phyloP scores from a whole-genome alignment of 495 filamentous ascomycete genomes.

The Aspergillus asperescens region DNA sequence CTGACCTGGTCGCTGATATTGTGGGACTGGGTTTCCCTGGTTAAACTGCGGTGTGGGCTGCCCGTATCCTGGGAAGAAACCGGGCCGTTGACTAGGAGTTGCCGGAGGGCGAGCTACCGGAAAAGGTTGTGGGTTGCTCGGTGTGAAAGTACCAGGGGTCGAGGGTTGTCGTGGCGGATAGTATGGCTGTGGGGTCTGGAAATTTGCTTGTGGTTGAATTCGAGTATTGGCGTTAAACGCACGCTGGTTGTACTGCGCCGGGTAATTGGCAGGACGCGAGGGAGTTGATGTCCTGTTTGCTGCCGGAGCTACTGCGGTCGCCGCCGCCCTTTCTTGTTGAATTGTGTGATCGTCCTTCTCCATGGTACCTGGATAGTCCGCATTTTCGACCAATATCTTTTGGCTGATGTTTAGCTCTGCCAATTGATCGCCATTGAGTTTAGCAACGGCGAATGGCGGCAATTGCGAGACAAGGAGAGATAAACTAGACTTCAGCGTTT shows the following conservation, averaged over 20 bases:
- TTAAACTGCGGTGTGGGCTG: constrained; percentile 36
- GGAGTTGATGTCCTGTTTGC: constrained; percentile 34
- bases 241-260: constrained; percentile 37
- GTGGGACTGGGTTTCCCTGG: constrained; percentile 32
- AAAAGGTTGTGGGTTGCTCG: constrained; percentile 31
- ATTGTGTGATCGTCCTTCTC: constrained; percentile 69
- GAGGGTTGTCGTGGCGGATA: constrained; percentile 39
- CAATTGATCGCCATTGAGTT: constrained; percentile 77
- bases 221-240: constrained; percentile 30
- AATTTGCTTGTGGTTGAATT: constrained; percentile 27
- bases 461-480: constrained; percentile 64
- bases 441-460: constrained; percentile 81
- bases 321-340: constrained; percentile 31
- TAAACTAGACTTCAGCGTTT: constrained; percentile 68
- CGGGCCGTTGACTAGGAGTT: constrained; percentile 41
- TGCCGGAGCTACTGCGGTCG: constrained; percentile 19
- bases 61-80: constrained; percentile 32
- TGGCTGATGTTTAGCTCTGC: constrained; percentile 76
- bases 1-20: constrained; percentile 35
- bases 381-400: constrained; percentile 66
- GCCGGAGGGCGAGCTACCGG: constrained; percentile 35
- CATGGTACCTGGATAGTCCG: constrained; percentile 73
- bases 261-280: constrained; percentile 28
- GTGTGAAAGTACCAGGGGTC: constrained; percentile 28
- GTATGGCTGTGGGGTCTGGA: constrained; percentile 38